A percentile compares a stretch with the other conserved stretches of the same genome.
Evolutionary conservation across 176 grass and related monocot genomes (phyloP).

Genomic region (Carex scoparia): DNA sequence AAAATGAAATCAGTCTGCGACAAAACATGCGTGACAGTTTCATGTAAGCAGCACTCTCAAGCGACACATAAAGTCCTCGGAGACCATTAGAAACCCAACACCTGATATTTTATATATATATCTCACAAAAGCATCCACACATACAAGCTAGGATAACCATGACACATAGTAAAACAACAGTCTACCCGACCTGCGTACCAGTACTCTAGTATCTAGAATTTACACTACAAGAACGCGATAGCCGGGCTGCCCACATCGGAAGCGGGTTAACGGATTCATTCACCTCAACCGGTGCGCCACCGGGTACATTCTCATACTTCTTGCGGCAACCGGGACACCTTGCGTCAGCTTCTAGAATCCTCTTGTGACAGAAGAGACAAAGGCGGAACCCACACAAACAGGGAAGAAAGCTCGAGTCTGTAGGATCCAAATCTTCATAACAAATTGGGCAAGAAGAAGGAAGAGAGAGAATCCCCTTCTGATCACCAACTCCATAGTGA

Average conservation of each 20-base stretch:
- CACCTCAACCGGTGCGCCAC: constrained; percentile 24
- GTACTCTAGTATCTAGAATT: constrained; percentile 63
- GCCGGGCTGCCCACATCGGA: constrained; percentile 24
- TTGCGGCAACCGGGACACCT: constrained; percentile 96
- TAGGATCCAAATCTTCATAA: constrained; percentile 77
- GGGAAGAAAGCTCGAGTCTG: constrained; percentile 83
- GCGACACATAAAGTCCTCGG: constrained; percentile 2
- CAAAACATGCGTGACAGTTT: constrained; percentile 29
- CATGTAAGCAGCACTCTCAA: constrained; percentile 18
- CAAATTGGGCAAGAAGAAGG: constrained; percentile 82
- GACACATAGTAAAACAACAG: constrained; percentile 12
- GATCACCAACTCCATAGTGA: constrained; percentile 30
- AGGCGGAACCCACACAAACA: constrained; percentile 81
- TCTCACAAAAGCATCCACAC: constrained; percentile 12
- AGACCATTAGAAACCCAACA: constrained; percentile 16
- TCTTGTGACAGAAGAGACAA: constrained; percentile 96
- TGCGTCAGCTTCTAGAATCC: constrained; percentile 73
- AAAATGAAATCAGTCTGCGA: constrained; percentile 16
- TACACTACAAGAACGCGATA: constrained; percentile 82
- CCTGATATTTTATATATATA: constrained; percentile 11
- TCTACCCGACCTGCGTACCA: neutral
- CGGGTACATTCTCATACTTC: constrained; percentile 49
- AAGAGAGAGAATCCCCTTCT: constrained; percentile 38
- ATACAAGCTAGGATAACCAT: constrained; percentile 10
- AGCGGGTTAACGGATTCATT: constrained; percentile 30